A percentile compares a stretch with the other conserved stretches of the same genome.
phyloP scores from a whole-genome alignment of 169 alveolate species.

The Plasmodium adleri region DNA sequence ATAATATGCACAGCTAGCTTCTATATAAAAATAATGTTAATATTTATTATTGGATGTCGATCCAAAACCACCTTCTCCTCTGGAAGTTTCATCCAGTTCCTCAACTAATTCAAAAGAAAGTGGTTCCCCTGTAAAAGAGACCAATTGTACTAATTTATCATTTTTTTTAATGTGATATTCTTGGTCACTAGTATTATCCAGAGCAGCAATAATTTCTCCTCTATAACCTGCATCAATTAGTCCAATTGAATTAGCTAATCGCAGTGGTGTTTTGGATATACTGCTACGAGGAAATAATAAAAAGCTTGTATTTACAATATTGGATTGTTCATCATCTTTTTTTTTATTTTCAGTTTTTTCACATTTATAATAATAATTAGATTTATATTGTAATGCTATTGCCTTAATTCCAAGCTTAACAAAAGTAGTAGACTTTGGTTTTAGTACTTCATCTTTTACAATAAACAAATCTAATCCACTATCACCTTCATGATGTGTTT shows the following conservation, averaged over 20 bases:
- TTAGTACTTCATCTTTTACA: constrained; percentile 87
- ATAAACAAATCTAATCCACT: constrained; percentile 92
- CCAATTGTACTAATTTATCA: constrained; percentile 90
- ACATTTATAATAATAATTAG: constrained; percentile 21
- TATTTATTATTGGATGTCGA: constrained; percentile 82
- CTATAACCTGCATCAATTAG: constrained; percentile 93
- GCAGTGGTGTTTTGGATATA: constrained; percentile 92
- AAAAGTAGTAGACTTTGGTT: constrained; percentile 88
- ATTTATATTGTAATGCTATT: constrained; percentile 85
- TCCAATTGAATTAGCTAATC: constrained; percentile 93
- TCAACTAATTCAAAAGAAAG: constrained; percentile 89
- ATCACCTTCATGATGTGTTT: constrained; percentile 91
- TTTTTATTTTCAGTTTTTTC: neutral
- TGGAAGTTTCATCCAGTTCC: constrained; percentile 87
- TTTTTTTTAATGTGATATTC: constrained; percentile 90
- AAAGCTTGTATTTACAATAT: constrained; percentile 82
- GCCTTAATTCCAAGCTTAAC: constrained; percentile 91
- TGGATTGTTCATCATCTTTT: constrained; percentile 20
- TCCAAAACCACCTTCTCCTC: constrained; percentile 94
- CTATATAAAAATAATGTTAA: neutral
- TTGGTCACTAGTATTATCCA: constrained; percentile 90
- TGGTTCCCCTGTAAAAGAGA: constrained; percentile 91
- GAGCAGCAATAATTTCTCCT: constrained; percentile 91
- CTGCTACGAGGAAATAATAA: constrained; percentile 91
- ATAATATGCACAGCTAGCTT: too few relatives aligned